These are phyloP conservation scores for Aspergillus sclerotioniger DNA, from an alignment of 495 filamentous ascomycete species.

Conservation along the genomic window DNA sequence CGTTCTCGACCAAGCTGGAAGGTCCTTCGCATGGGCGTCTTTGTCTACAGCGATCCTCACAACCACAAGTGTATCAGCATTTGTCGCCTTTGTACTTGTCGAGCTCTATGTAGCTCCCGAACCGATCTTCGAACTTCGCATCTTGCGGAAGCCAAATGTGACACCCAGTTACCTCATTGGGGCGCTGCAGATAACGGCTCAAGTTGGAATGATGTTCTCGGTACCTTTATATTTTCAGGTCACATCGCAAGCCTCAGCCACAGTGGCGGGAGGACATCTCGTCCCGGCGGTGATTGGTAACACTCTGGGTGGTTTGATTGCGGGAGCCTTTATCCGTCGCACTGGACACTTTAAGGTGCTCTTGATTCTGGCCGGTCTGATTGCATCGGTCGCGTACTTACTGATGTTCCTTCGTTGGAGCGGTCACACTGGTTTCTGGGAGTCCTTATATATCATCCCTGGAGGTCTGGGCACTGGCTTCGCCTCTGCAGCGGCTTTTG, in stretches of 20 bases:
- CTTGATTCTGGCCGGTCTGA: constrained; percentile 48
- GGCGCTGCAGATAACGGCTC: constrained; percentile 53
- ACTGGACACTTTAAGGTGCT: constrained; percentile 61
- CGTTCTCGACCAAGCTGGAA: constrained; percentile 59
- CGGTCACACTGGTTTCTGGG: constrained; percentile 56
- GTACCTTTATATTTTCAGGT: constrained; percentile 71
- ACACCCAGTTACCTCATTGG: constrained; percentile 53
- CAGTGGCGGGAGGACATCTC: constrained; percentile 58
- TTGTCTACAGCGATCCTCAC: constrained; percentile 29
- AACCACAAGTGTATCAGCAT: constrained; percentile 24
- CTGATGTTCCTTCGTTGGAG: constrained; percentile 61
- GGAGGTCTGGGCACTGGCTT: constrained; percentile 57
- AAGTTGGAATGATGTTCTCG: constrained; percentile 49
- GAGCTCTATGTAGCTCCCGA: constrained; percentile 54
- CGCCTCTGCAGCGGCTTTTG: constrained; percentile 51
- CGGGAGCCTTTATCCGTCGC: constrained; percentile 56
- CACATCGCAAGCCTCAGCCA: constrained; percentile 53
- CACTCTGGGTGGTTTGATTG: constrained; percentile 58
- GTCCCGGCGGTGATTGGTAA: constrained; percentile 66
- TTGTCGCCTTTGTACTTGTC: constrained; percentile 47
- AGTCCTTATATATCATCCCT: constrained; percentile 63
- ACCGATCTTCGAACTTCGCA: constrained; percentile 60
- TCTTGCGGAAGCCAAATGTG: constrained; percentile 55
- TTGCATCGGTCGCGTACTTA: constrained; percentile 51
- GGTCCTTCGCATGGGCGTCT: constrained; percentile 55